Evolutionary conservation across 495 filamentous ascomycete genomes (phyloP).

Genomic region (Recurvomyces mirabilis): DNA sequence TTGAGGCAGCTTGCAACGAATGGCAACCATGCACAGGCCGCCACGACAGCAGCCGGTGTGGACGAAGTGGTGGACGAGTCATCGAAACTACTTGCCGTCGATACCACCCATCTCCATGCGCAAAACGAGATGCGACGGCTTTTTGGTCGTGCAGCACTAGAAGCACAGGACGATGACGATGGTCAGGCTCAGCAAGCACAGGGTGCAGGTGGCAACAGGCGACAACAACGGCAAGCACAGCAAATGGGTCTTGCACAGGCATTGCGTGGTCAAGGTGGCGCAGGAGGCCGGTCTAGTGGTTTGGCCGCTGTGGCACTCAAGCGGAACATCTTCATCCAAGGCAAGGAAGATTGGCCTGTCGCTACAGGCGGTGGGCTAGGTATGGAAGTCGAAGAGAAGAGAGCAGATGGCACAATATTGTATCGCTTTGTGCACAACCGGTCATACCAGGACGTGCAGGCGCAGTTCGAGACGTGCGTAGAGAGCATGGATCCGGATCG

Average conservation of each 20-base stretch:
- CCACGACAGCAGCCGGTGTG: conserved; percentile 19
- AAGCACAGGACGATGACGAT: conserved; percentile 44
- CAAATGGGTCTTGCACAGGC: conserved; percentile 59
- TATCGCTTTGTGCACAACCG: conserved; percentile 67
- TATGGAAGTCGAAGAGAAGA: conserved; percentile 61
- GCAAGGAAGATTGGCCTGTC: conserved; percentile 83
- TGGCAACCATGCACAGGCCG: conserved; percentile 25
- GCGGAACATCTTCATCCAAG: conserved; percentile 74
- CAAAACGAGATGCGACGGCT: conserved; percentile 87
- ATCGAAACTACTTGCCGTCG: conserved; percentile 57
- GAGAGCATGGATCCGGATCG: conserved; percentile 70
- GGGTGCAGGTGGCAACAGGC: conserved; percentile 39
- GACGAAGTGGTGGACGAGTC: conserved; percentile 32
- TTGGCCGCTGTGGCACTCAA: conserved; percentile 58
- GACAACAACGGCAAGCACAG: conserved; percentile 28
- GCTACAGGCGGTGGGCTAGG: conserved; percentile 68
- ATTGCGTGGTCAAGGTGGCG: conserved; percentile 49
- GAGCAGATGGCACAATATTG: conserved; percentile 40
- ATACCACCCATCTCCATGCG: conserved; percentile 70
- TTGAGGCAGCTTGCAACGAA: conserved; percentile 47
- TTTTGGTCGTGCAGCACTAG: conserved; percentile 72
- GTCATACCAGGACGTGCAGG: conserved; percentile 67
- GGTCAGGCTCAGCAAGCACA: conserved; percentile 41
- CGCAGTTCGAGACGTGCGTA: conserved; percentile 65
- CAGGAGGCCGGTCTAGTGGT: conserved; percentile 44